A percentile compares a stretch with the other conserved stretches of the same genome.
phyloP scores from a whole-genome alignment of 768 basidiomycete genomes.

The Hygrophorus russula region DNA sequence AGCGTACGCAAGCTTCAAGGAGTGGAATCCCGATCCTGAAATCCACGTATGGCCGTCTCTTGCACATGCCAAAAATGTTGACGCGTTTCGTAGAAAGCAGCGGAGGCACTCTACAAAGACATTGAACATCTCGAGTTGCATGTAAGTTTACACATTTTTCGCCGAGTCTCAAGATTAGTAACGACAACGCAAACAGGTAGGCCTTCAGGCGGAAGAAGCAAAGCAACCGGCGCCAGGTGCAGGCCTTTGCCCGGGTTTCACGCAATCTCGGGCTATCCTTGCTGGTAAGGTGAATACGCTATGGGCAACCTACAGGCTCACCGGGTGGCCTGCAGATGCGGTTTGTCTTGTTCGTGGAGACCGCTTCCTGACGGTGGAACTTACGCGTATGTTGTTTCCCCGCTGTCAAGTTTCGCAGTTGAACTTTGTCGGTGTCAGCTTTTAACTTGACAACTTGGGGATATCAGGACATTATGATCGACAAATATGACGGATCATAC shows the following conservation, averaged over 20 bases:
- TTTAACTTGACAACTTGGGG: slow-evolving; percentile 74
- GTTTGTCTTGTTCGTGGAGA: slow-evolving; percentile 70
- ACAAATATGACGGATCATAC: slow-evolving; percentile 56
- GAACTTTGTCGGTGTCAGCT: slow-evolving; percentile 25
- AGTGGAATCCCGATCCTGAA: slow-evolving; percentile 58
- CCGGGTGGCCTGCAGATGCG: slow-evolving; percentile 32
- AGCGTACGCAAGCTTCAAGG: slow-evolving; percentile 55
- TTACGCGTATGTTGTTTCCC: slow-evolving; percentile 45
- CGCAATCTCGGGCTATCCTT: slow-evolving; percentile 77
- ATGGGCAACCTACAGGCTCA: too few relatives aligned
- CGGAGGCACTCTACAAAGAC: slow-evolving; percentile 53
- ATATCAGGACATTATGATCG: slow-evolving; percentile 56
- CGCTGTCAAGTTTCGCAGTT: not conserved
- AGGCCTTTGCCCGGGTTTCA: slow-evolving; percentile 74
- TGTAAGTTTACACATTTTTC: slow-evolving; percentile 26
- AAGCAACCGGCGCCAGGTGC: slow-evolving; percentile 56
- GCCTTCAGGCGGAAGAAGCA: slow-evolving; percentile 62
- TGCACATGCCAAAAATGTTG: not conserved
- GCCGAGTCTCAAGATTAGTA: not conserved
- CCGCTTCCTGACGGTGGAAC: slow-evolving; percentile 66
- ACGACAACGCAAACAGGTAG: slow-evolving; percentile 28
- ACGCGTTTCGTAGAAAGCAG: slow-evolving; percentile 34
- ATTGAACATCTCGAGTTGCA: slow-evolving; percentile 77
- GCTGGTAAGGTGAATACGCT: slow-evolving; percentile 13
- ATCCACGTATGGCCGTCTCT: slow-evolving; percentile 33